Percentiles rank a stretch among this genome's conserved stretches.
phyloP scores from a whole-genome alignment of 2,329 filamentous ascomycete species.

The Daldinia eschscholtzii region DNA sequence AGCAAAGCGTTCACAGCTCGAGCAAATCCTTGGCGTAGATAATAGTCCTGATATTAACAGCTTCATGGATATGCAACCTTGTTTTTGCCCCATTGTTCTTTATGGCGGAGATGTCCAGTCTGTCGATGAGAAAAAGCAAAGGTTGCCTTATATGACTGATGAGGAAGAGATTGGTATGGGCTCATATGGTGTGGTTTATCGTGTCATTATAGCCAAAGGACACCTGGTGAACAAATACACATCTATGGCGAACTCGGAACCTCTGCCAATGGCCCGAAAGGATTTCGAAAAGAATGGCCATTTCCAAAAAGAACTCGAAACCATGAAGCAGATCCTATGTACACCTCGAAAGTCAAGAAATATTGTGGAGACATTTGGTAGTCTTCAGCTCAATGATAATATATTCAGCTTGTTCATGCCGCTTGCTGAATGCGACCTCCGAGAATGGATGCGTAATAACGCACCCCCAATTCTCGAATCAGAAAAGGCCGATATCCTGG shows the following conservation, averaged over 20 bases:
- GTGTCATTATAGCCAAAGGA: constrained; percentile 51
- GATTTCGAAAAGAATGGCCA: constrained; percentile 52
- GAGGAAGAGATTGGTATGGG: constrained; percentile 51
- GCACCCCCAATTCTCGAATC: constrained; percentile 39
- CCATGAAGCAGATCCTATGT: constrained; percentile 53
- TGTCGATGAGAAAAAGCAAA: constrained; percentile 39
- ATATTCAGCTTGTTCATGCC: constrained; percentile 59
- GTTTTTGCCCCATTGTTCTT: constrained; percentile 53
- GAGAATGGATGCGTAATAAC: constrained; percentile 52
- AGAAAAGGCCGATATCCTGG: constrained; percentile 48
- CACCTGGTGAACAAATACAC: constrained; percentile 49
- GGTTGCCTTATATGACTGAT: constrained; percentile 52
- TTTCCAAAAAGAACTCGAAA: constrained; percentile 50
- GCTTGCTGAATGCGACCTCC: constrained; percentile 55
- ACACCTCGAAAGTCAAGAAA: constrained; percentile 53
- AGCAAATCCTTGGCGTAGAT: constrained; percentile 39
- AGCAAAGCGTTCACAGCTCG: constrained; percentile 36
- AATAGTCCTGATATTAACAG: constrained; percentile 44
- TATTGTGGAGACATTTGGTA: constrained; percentile 55
- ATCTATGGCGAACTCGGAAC: constrained; percentile 40
- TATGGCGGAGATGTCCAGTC: constrained; percentile 47
- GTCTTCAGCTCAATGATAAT: constrained; percentile 47
- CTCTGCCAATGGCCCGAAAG: constrained; percentile 53
- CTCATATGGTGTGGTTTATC: constrained; percentile 52
- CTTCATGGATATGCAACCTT: constrained; percentile 52